Conservation (phyloP, 306 rosid species). For the Biancaea sappan region DNA sequence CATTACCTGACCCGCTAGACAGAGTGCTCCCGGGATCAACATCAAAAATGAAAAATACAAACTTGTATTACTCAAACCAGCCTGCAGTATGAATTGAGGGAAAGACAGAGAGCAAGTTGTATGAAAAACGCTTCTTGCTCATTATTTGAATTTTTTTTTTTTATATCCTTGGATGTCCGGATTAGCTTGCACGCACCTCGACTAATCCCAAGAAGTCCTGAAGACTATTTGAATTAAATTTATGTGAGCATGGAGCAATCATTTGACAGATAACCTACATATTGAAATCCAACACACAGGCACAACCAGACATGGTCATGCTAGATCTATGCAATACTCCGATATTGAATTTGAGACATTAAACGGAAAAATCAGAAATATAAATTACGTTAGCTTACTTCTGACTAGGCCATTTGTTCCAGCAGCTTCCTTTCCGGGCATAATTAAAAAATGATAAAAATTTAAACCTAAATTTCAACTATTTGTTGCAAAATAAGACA, state of each 20-base stretch:
- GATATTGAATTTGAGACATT: background rate
- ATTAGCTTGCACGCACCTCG: too few relatives aligned
- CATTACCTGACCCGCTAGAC: background rate
- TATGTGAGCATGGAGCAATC: constrained; percentile 12
- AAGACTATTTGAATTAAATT: too few relatives aligned
- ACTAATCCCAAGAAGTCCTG: too few relatives aligned
- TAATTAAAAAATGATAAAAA: background rate
- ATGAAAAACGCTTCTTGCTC: background rate
- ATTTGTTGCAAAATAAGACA: constrained; percentile 30
- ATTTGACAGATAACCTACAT: background rate
- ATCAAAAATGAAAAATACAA: background rate
- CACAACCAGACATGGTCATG: background rate
- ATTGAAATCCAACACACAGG: constrained; percentile 3
- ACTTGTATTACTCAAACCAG: background rate
- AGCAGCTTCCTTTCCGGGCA: constrained; percentile 16
- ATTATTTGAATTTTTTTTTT: background rate
- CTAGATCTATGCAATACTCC: constrained; percentile 20
- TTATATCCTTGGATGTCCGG: too few relatives aligned
- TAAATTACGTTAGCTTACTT: constrained; percentile 30
- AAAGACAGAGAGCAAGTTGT: background rate
- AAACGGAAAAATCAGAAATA: constrained; percentile 3
- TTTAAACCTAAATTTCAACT: constrained; percentile 22
- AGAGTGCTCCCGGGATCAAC: background rate
- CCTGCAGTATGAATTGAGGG: background rate
- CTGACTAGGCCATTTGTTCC: constrained; percentile 18